These are phyloP conservation scores for Penstemon newberryi DNA, from an alignment of 257 asterid genomes.

Conservation along the genomic window DNA sequence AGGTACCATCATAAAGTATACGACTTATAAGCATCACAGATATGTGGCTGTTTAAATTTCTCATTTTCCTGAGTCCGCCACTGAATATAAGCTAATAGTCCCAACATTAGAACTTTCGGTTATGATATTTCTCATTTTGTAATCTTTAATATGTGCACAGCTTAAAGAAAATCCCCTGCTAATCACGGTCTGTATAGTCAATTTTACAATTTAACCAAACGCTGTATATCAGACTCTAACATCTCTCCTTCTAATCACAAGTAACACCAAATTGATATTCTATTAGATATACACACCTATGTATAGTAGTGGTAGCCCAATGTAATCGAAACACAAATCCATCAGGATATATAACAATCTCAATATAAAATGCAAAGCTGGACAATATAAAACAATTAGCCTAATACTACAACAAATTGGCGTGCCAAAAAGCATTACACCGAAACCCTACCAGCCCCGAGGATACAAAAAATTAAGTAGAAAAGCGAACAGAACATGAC, in stretches of 20 bases:
- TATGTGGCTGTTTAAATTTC: neutral
- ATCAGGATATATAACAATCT: neutral
- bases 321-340: neutral
- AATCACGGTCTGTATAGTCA: too few species aligned
- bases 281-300: neutral
- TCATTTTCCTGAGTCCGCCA: neutral
- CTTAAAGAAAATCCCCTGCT: neutral
- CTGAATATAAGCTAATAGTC: neutral
- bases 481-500: neutral
- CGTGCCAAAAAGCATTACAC: slow-evolving; percentile 3
- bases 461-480: neutral
- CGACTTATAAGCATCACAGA: slow-evolving; percentile 12
- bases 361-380: neutral
- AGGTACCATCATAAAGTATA: neutral
- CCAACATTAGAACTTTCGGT: neutral
- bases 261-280: neutral
- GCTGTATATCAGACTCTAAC: neutral
- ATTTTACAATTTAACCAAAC: neutral
- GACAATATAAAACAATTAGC: neutral
- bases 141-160: neutral
- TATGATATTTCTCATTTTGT: neutral
- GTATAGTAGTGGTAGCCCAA: neutral
- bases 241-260: slow-evolving; percentile 2
- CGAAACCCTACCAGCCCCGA: slow-evolving; percentile 24
- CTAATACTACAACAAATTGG: slow-evolving; percentile 3